These are phyloP conservation scores for Trametes cingulata DNA, from an alignment of 768 basidiomycete genomes.

Conservation along the genomic window DNA sequence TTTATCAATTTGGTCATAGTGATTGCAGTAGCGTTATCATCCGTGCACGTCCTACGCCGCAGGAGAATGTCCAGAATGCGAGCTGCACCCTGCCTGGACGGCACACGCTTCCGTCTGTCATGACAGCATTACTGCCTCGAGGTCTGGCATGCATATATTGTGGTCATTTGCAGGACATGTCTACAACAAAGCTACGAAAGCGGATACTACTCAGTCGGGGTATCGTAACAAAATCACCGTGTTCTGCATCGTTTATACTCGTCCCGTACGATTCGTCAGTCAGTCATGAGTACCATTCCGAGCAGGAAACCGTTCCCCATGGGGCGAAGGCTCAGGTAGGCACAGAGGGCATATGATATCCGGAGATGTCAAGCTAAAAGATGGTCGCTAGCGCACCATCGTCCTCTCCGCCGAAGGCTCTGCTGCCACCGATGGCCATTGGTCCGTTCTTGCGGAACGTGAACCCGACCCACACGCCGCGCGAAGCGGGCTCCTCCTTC, in stretches of 20 bases:
- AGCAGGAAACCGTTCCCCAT: not conserved
- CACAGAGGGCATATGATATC: too few relatives aligned
- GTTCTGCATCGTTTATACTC: conserved; percentile 3
- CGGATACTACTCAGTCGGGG: conserved; percentile 13
- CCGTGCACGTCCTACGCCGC: too few relatives aligned
- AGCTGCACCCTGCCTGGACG: too few relatives aligned
- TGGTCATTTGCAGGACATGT: not conserved
- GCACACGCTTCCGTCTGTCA: too few relatives aligned
- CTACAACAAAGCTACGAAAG: conserved; percentile 18
- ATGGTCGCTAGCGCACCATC: conserved; percentile 37
- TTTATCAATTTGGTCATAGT: too few relatives aligned
- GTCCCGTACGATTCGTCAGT: conserved; percentile 2
- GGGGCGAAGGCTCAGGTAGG: too few relatives aligned
- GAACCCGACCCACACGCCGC: conserved; percentile 91
- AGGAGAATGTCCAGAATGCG: too few relatives aligned
- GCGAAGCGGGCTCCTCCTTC: conserved; percentile 68
- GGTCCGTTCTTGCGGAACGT: conserved; percentile 90
- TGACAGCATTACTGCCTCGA: not conserved
- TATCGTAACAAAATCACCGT: conserved; percentile 14
- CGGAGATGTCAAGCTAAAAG: conserved; percentile 26
- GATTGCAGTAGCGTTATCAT: too few relatives aligned
- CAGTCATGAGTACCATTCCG: not conserved
- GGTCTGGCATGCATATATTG: not conserved
- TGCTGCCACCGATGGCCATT: conserved; percentile 39
- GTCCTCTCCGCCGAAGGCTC: conserved; percentile 37